phyloP scores from a whole-genome alignment of 2,329 filamentous ascomycete genomes.

The Coniochaeta sp. region DNA sequence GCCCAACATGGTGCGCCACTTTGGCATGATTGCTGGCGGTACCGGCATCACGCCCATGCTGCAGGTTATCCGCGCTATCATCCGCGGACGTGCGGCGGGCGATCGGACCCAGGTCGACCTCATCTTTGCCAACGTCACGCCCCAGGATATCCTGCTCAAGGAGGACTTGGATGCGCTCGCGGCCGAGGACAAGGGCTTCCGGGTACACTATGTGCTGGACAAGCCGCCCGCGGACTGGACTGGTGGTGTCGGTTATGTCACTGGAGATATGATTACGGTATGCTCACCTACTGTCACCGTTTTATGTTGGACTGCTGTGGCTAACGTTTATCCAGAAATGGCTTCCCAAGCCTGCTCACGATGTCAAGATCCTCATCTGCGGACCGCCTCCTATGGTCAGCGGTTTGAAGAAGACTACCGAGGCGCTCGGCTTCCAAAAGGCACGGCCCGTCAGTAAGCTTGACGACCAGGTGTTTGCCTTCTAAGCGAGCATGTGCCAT shows the following conservation, averaged over 20 bases:
- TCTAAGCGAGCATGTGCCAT: conserved; percentile 40
- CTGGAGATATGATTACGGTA: conserved; percentile 83
- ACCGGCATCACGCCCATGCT: conserved; percentile 99
- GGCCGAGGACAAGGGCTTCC: conserved; percentile 71
- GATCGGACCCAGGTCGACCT: conserved; percentile 87
- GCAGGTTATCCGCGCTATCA: conserved; percentile 86
- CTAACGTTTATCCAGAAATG: conserved; percentile 51
- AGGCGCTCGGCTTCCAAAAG: conserved; percentile 85
- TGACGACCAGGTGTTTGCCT: conserved; percentile 95
- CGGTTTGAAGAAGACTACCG: conserved; percentile 93
- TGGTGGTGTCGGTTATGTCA: conserved; percentile 91
- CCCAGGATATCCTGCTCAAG: conserved; percentile 85
- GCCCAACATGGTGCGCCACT: conserved; percentile 91
- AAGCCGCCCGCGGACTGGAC: conserved; percentile 89
- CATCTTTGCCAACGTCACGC: conserved; percentile 94
- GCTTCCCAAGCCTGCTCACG: conserved; percentile 72
- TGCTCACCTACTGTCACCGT: conserved; percentile 8
- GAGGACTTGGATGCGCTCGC: conserved; percentile 81
- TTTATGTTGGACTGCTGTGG: background rate
- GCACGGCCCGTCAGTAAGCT: conserved; percentile 94
- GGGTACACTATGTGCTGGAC: conserved; percentile 92
- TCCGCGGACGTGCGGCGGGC: conserved; percentile 68
- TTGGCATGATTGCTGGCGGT: conserved; percentile 96
- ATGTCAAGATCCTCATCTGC: conserved; percentile 91
- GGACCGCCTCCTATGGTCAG: conserved; percentile 95